phyloP scores from a whole-genome alignment of 192 early-diverging fungal species.

The Coemansia erecta region DNA sequence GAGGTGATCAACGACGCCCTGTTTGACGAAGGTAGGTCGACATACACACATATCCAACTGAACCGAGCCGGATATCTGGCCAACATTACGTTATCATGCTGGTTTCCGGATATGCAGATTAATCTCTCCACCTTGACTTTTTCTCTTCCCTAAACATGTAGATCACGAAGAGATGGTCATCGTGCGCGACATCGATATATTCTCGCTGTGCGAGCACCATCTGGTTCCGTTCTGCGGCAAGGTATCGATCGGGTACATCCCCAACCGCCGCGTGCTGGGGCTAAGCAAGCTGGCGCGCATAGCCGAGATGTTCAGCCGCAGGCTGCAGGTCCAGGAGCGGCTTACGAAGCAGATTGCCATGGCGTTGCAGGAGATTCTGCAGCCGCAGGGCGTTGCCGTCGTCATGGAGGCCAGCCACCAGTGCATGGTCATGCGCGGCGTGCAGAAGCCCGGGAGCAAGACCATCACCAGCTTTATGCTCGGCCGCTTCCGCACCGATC shows the following conservation, averaged over 20 bases:
- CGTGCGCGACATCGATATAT: slow-evolving; percentile 94
- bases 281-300: slow-evolving; percentile 96
- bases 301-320: slow-evolving; percentile 95
- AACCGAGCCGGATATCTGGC: neutral
- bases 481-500: slow-evolving; percentile 86
- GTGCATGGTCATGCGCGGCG: slow-evolving; percentile 98
- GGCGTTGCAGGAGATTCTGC: slow-evolving; percentile 84
- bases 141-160: slow-evolving; percentile 5
- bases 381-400: slow-evolving; percentile 96
- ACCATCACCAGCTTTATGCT: slow-evolving; percentile 96
- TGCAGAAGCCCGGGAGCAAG: slow-evolving; percentile 92
- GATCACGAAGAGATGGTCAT: slow-evolving; percentile 99
- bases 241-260: slow-evolving; percentile 96
- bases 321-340: slow-evolving; percentile 96
- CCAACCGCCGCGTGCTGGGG: slow-evolving; percentile 91
- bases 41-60: neutral
- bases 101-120: slow-evolving; percentile 2
- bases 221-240: slow-evolving; percentile 98
- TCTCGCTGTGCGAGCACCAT: slow-evolving; percentile 98
- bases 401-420: slow-evolving; percentile 96
- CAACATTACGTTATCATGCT: neutral
- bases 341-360: slow-evolving; percentile 97
- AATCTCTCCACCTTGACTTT: neutral
- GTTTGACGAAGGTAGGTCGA: slow-evolving; percentile 82
- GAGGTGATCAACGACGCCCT: slow-evolving; percentile 92